phyloP scores from a whole-genome alignment of 306 rosid genomes.

The Castanea sativa region DNA sequence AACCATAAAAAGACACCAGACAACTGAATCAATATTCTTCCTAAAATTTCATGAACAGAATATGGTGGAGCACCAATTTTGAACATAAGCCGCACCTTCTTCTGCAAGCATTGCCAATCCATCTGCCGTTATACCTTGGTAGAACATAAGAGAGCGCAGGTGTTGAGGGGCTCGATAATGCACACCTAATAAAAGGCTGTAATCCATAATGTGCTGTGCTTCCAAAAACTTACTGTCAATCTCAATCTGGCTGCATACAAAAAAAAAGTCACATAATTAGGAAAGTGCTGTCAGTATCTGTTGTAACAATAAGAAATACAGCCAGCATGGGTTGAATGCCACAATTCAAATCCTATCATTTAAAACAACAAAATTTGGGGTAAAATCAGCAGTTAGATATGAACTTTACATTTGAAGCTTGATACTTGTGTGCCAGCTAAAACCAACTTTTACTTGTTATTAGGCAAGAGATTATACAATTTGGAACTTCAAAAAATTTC shows the following conservation, averaged over 20 bases:
- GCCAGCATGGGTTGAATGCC: not conserved
- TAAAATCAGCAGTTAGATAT: not conserved
- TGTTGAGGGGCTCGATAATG: conserved; percentile 97
- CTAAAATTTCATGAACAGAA: conserved; percentile 7
- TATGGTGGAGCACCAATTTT: conserved; percentile 3
- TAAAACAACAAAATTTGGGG: not conserved
- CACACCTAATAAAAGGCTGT: conserved; percentile 94
- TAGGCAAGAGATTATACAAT: conserved; percentile 6
- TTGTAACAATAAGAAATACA: not conserved
- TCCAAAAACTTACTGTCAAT: conserved; percentile 89
- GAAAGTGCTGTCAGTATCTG: conserved; percentile 8
- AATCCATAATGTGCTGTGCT: conserved; percentile 92
- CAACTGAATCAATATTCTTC: not conserved
- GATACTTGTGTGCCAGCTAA: conserved; percentile 2
- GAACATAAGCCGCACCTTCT: conserved; percentile 58
- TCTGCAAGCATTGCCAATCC: conserved; percentile 85
- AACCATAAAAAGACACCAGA: not conserved
- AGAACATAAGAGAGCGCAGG: conserved; percentile 44
- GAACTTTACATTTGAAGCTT: not conserved
- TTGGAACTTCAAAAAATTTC: not conserved
- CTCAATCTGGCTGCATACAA: conserved; percentile 74
- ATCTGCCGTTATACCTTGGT: conserved; percentile 49
- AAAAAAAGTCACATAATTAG: conserved; percentile 1
- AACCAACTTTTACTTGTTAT: not conserved
- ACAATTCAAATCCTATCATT: not conserved